Evolutionary conservation across 176 grass and related monocot genomes (phyloP).

Genomic region (Zoysia japonica): DNA sequence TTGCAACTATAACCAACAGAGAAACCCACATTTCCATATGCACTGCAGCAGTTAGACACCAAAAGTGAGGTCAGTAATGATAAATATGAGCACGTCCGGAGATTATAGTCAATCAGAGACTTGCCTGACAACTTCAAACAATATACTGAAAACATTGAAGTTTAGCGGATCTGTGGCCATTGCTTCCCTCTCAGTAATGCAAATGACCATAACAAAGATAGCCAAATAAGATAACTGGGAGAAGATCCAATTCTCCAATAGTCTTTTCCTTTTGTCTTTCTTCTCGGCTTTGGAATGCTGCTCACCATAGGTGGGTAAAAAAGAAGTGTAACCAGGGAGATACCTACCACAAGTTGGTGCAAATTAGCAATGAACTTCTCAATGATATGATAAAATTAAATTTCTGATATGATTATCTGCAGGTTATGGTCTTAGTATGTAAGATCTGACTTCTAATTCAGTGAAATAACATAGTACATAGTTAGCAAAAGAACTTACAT

Average conservation of each 20-base stretch:
- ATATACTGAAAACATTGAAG: constrained; percentile 81
- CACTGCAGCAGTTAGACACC: constrained; percentile 42
- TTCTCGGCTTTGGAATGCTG: constrained; percentile 6
- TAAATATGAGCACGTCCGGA: background rate
- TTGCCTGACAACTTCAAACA: constrained; percentile 78
- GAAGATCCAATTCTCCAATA: constrained; percentile 57
- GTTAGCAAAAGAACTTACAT: constrained; percentile 61
- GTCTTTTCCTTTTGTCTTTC: constrained; percentile 42
- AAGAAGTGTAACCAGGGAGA: constrained; percentile 60
- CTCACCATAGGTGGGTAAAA: constrained; percentile 39
- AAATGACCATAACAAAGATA: constrained; percentile 61
- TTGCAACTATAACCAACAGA: constrained; percentile 72
- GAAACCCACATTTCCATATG: constrained; percentile 76
- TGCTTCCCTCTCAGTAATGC: constrained; percentile 57
- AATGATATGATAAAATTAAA: background rate
- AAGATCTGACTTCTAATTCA: background rate
- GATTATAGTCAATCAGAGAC: background rate
- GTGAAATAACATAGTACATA: background rate
- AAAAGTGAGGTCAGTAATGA: constrained; percentile 22
- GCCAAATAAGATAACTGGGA: constrained; percentile 67
- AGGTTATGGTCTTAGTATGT: constrained; percentile 15
- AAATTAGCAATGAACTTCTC: background rate
- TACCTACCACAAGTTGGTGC: constrained; percentile 47
- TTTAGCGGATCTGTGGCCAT: constrained; percentile 58
- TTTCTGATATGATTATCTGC: background rate